Evolutionary conservation across 331 rosid species (phyloP).

Genomic region (Erythrophleum ivorense): DNA sequence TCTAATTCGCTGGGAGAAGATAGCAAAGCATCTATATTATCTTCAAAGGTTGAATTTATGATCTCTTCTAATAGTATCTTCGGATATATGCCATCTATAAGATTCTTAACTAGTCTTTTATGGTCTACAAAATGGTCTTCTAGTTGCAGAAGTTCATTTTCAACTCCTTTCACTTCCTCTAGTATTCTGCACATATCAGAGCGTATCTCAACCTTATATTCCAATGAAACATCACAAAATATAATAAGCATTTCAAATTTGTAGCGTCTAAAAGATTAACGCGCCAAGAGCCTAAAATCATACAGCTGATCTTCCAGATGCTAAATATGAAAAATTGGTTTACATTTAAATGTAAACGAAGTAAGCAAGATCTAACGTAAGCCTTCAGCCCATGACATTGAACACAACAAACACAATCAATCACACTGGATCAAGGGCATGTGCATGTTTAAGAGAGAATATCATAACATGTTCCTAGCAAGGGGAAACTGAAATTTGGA

Average conservation of each 20-base stretch:
- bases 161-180: slow-evolving; percentile 59
- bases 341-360: background rate
- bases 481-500: background rate
- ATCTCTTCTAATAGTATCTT: slow-evolving; percentile 46
- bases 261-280: background rate
- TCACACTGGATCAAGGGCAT: slow-evolving; percentile 9
- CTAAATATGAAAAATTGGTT: background rate
- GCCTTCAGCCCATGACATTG: slow-evolving; percentile 17
- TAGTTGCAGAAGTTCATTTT: slow-evolving; percentile 63
- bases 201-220: slow-evolving; percentile 18
- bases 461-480: background rate
- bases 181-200: slow-evolving; percentile 56
- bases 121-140: slow-evolving; percentile 60
- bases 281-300: background rate
- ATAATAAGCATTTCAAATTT: slow-evolving; percentile 7
- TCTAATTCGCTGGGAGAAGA: slow-evolving; percentile 48
- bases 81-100: slow-evolving; percentile 54
- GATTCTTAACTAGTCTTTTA: slow-evolving; percentile 53
- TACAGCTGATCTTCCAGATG: background rate
- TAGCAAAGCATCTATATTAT: slow-evolving; percentile 24
- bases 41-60: slow-evolving; percentile 45
- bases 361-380: background rate
- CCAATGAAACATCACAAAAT: slow-evolving; percentile 13
- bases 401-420: background rate
- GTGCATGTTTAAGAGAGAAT: background rate